Conservation (phyloP, 139 green algal species). For the Coccomyxa sp. region DNA sequence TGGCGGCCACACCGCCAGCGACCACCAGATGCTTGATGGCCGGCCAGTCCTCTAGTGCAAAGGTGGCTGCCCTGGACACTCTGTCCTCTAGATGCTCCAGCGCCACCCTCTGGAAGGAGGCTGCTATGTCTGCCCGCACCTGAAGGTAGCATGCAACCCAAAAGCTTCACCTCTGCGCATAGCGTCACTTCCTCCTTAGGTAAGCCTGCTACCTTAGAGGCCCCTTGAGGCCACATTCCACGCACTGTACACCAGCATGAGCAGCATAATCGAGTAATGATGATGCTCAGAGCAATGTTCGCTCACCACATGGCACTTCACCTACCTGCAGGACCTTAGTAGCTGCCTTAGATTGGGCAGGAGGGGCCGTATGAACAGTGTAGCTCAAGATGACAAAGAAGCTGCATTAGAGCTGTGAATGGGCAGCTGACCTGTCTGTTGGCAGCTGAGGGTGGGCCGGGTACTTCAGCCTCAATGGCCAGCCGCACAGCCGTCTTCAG, state of each 20-base stretch:
- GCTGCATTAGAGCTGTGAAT: neutral
- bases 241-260: no score
- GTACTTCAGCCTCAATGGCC: slow-evolving; percentile 12
- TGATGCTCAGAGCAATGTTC: no score
- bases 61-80: slow-evolving; percentile 34
- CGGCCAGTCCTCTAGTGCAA: slow-evolving; percentile 52
- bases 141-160: slow-evolving; percentile 23
- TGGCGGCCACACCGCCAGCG: slow-evolving; percentile 90
- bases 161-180: no score
- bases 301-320: no score
- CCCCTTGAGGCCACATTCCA: no score
- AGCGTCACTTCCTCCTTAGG: no score
- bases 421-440: slow-evolving; percentile 15
- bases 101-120: slow-evolving; percentile 87
- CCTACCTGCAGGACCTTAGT: no score
- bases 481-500: slow-evolving; percentile 84
- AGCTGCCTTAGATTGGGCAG: no score
- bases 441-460: slow-evolving; percentile 5
- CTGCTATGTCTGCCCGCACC: slow-evolving; percentile 84
- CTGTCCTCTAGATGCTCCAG: slow-evolving; percentile 83
- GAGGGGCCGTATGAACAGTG: no score
- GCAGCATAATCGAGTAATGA: no score
- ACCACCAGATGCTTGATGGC: slow-evolving; percentile 73
- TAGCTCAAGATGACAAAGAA: neutral
- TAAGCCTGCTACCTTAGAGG: no score